Evolutionary conservation across 2,329 filamentous ascomycete genomes (phyloP).

Genomic region (Colletotrichum coccodes): DNA sequence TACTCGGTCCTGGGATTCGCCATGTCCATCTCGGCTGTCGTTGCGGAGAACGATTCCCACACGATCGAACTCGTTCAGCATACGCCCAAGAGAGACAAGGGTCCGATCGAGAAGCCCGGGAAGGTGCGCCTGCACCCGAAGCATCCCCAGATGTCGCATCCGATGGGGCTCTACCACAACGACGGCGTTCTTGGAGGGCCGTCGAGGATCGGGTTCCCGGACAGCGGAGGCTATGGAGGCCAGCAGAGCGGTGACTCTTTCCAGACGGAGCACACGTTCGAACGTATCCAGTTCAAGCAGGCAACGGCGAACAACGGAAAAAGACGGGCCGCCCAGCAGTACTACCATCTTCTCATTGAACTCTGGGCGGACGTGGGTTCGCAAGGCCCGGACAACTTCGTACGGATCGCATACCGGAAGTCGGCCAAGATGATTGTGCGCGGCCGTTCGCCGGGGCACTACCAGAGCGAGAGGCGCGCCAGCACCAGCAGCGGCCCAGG

Average conservation of each 20-base stretch:
- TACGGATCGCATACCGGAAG: constrained; percentile 77
- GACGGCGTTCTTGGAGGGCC: constrained; percentile 45
- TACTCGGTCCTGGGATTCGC: constrained; percentile 79
- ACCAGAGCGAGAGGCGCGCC: constrained; percentile 75
- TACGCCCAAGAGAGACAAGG: constrained; percentile 91
- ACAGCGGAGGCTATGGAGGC: constrained; percentile 45
- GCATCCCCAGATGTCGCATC: constrained; percentile 62
- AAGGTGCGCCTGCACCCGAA: constrained; percentile 75
- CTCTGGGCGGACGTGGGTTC: constrained; percentile 76
- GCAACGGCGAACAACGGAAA: constrained; percentile 96
- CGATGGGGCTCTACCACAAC: constrained; percentile 56
- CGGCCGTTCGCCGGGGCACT: constrained; percentile 83
- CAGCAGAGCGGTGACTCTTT: constrained; percentile 46
- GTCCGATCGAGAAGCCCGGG: constrained; percentile 79
- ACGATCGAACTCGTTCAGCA: constrained; percentile 88
- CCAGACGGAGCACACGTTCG: constrained; percentile 74
- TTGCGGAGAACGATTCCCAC: constrained; percentile 80
- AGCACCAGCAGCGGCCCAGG: constrained; percentile 75
- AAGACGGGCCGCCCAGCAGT: constrained; percentile 88
- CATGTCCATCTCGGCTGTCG: constrained; percentile 86
- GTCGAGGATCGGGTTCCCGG: constrained; percentile 45
- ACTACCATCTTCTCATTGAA: constrained; percentile 90
- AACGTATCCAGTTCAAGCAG: constrained; percentile 94
- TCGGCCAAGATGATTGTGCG: constrained; percentile 90
- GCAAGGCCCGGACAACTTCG: constrained; percentile 62